Evolutionary conservation across 2,329 filamentous ascomycete genomes (phyloP).

Genomic region (Colletotrichum liriopes): DNA sequence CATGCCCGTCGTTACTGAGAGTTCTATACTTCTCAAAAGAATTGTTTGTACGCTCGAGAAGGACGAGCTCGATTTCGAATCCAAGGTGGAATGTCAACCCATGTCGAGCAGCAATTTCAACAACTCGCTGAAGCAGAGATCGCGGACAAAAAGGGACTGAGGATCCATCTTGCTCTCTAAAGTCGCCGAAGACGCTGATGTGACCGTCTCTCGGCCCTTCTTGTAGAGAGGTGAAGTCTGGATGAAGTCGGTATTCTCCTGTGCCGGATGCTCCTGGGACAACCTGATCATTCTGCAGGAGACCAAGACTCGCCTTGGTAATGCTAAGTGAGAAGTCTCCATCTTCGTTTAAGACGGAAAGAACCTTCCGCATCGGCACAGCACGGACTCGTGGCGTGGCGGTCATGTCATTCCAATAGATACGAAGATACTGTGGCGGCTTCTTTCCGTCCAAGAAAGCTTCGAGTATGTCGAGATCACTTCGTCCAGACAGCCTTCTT

Average conservation of each 20-base stretch:
- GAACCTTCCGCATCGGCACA: slow-evolving; percentile 74
- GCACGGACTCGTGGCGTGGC: slow-evolving; percentile 77
- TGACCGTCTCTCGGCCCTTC: slow-evolving; percentile 72
- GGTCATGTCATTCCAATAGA: slow-evolving; percentile 87
- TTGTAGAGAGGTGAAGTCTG: slow-evolving; percentile 76
- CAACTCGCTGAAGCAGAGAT: slow-evolving; percentile 69
- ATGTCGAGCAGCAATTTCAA: slow-evolving; percentile 66
- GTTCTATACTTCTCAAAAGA: slow-evolving; percentile 54
- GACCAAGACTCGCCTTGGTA: slow-evolving; percentile 74
- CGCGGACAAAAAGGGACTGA: slow-evolving; percentile 75
- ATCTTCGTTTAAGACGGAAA: slow-evolving; percentile 61
- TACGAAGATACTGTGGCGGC: slow-evolving; percentile 75
- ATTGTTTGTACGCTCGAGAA: slow-evolving; percentile 67
- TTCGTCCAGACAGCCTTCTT: slow-evolving; percentile 42
- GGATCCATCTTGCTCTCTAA: slow-evolving; percentile 70
- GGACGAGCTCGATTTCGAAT: slow-evolving; percentile 87
- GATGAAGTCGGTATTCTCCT: slow-evolving; percentile 77
- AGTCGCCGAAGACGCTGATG: slow-evolving; percentile 77
- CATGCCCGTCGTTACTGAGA: slow-evolving; percentile 75
- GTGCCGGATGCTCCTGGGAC: slow-evolving; percentile 69
- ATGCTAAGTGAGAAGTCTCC: slow-evolving; percentile 70
- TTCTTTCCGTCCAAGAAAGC: slow-evolving; percentile 64
- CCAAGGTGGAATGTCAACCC: slow-evolving; percentile 76
- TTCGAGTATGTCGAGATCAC: slow-evolving; percentile 55
- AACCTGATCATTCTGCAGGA: slow-evolving; percentile 77